These are phyloP conservation scores for Cyclospora cayetanensis DNA, from an alignment of 169 alveolate species.

Conservation along the genomic window DNA sequence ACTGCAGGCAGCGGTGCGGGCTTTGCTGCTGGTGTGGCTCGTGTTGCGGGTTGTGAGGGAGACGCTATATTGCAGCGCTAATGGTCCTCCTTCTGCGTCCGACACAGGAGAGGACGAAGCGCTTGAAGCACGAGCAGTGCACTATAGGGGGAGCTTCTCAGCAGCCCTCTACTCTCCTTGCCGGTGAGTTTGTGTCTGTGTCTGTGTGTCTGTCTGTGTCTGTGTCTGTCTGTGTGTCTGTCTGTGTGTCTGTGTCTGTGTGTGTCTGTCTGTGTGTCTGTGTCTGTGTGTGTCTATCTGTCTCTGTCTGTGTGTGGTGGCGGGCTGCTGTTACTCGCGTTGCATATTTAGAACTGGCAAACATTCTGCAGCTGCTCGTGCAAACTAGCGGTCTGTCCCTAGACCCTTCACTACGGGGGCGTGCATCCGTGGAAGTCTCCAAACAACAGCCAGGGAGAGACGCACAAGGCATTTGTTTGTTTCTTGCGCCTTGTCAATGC, in stretches of 20 bases:
- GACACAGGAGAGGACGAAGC: conserved; percentile 48
- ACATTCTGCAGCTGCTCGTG: not conserved
- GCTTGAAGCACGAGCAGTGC: conserved; percentile 46
- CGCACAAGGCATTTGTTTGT: too few relatives aligned
- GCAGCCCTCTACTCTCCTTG: conserved; percentile 50
- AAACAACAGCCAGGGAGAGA: too few relatives aligned
- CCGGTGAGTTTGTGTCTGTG: conserved; percentile 18
- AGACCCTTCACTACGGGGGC: too few relatives aligned
- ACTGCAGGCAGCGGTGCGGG: not conserved
- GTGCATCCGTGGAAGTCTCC: too few relatives aligned
- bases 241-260: not conserved
- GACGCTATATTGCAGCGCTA: not conserved
- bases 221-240: not conserved
- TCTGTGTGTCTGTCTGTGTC: not conserved
- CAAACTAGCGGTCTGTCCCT: too few relatives aligned
- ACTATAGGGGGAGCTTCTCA: conserved; percentile 23
- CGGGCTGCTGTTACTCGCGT: not conserved
- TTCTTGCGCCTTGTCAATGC: not conserved
- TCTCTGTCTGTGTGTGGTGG: not conserved
- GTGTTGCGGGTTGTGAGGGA: not conserved
- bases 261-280: not conserved
- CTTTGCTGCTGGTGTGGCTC: not conserved
- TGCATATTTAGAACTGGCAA: not conserved
- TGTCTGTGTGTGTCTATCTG: not conserved
- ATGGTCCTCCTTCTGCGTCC: not conserved